phyloP scores from a whole-genome alignment of 495 filamentous ascomycete species.

The Tuber aestivum region DNA sequence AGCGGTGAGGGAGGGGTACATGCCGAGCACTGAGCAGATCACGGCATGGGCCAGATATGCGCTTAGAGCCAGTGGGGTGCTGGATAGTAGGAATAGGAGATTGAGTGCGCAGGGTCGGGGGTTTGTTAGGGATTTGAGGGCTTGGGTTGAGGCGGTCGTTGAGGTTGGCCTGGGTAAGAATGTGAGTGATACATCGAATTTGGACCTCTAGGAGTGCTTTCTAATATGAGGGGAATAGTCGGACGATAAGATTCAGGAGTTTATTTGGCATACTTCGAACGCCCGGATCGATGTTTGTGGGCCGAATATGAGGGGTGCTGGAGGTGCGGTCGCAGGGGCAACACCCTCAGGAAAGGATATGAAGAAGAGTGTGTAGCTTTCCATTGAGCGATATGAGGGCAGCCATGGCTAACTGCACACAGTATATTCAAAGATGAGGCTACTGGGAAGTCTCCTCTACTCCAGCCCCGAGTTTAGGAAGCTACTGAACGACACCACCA shows the following conservation, averaged over 20 bases:
- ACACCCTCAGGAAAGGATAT: slow-evolving; percentile 26
- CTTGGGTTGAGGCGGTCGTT: slow-evolving; percentile 38
- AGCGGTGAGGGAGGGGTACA: slow-evolving; percentile 34
- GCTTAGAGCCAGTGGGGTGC: slow-evolving; percentile 20
- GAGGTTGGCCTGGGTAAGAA: slow-evolving; percentile 36
- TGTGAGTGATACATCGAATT: slow-evolving; percentile 13
- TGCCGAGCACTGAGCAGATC: slow-evolving; percentile 38
- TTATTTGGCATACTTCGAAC: slow-evolving; percentile 40
- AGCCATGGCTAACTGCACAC: slow-evolving; percentile 5
- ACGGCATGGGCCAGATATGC: slow-evolving; percentile 37
- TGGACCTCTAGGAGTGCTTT: background rate
- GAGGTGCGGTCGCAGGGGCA: background rate
- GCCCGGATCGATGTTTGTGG: slow-evolving; percentile 24
- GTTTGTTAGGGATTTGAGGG: slow-evolving; percentile 42
- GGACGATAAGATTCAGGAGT: slow-evolving; percentile 43
- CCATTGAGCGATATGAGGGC: background rate
- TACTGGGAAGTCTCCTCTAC: slow-evolving; percentile 33
- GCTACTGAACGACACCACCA: slow-evolving; percentile 25
- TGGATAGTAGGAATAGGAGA: slow-evolving; percentile 36
- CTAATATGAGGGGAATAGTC: slow-evolving; percentile 11
- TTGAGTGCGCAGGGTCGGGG: slow-evolving; percentile 30
- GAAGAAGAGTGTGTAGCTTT: slow-evolving; percentile 20
- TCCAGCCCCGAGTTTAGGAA: slow-evolving; percentile 41
- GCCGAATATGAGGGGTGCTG: slow-evolving; percentile 26
- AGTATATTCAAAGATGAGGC: slow-evolving; percentile 33